phyloP scores from a whole-genome alignment of 192 early-diverging fungal species.

The Mortierella claussenii region DNA sequence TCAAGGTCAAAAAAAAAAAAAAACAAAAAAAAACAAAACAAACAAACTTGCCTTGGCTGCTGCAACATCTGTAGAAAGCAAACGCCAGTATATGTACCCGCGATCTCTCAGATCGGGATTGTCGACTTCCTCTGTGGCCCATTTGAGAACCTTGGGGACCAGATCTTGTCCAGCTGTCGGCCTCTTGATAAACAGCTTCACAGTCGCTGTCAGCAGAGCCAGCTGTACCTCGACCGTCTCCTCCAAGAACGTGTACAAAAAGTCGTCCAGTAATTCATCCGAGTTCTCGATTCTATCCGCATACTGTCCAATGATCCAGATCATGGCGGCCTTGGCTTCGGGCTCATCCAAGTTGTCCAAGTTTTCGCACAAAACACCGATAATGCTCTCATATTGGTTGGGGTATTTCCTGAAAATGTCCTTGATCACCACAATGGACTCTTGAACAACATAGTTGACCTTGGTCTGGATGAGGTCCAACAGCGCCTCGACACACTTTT shows the following conservation, averaged over 20 bases:
- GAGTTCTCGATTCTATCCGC: slow-evolving; percentile 97
- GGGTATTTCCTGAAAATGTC: slow-evolving; percentile 99
- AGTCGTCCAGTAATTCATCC: slow-evolving; percentile 86
- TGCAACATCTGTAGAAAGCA: slow-evolving; percentile 94
- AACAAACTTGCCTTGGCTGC: slow-evolving; percentile 72
- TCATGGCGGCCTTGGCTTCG: slow-evolving; percentile 98
- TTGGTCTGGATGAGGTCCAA: slow-evolving; percentile 95
- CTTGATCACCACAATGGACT: slow-evolving; percentile 97
- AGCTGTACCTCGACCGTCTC: slow-evolving; percentile 94
- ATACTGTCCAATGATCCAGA: slow-evolving; percentile 99
- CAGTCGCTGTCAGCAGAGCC: slow-evolving; percentile 91
- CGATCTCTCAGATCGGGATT: slow-evolving; percentile 98
- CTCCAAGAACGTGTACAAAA: slow-evolving; percentile 90
- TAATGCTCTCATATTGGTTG: slow-evolving; percentile 95
- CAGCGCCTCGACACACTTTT: slow-evolving; percentile 87
- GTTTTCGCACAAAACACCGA: slow-evolving; percentile 93
- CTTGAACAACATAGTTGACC: slow-evolving; percentile 98
- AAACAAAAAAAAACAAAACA: slow-evolving; percentile 6
- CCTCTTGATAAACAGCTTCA: slow-evolving; percentile 96
- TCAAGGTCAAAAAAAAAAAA: neutral
- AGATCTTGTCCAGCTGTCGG: slow-evolving; percentile 92
- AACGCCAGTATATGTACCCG: slow-evolving; percentile 97
- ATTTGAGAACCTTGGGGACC: slow-evolving; percentile 93
- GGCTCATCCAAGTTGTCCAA: slow-evolving; percentile 96
- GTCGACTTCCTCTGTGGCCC: slow-evolving; percentile 93